Evolutionary conservation across 176 grass and related monocot species (phyloP).

Genomic region (Zoysia pacifica): DNA sequence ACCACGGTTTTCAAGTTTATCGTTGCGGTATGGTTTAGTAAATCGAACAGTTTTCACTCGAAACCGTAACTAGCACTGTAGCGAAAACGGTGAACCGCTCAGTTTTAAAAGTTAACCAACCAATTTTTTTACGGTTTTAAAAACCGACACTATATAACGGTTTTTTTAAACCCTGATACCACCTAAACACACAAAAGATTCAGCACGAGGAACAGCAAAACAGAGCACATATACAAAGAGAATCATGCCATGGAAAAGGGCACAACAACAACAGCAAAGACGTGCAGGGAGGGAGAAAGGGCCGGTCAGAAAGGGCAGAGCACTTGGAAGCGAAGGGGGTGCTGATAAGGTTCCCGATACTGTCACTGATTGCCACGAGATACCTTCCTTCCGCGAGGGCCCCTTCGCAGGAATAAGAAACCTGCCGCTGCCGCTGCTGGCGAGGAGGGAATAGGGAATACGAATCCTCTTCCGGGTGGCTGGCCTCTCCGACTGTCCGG

Average conservation of each 20-base stretch:
- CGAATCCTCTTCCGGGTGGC: slow-evolving; percentile 10
- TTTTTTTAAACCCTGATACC: no score
- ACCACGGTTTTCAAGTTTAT: no score
- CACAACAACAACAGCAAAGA: neutral
- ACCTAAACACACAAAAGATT: slow-evolving; percentile 30
- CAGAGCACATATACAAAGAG: slow-evolving; percentile 28
- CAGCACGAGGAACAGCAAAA: slow-evolving; percentile 44
- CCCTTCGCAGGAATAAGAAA: slow-evolving; percentile 42
- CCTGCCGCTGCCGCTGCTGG: slow-evolving; percentile 5
- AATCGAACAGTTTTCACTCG: no score
- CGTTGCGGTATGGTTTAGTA: no score
- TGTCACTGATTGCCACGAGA: slow-evolving; percentile 36
- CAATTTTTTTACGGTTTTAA: no score
- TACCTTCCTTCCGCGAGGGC: slow-evolving; percentile 42
- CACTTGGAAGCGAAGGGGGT: slow-evolving; percentile 22
- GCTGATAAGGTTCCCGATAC: slow-evolving; percentile 45
- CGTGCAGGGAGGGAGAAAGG: slow-evolving; percentile 25
- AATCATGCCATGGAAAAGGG: slow-evolving; percentile 3
- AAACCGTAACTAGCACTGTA: no score
- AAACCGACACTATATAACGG: no score
- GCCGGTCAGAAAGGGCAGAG: slow-evolving; percentile 39
- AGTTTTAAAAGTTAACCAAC: no score
- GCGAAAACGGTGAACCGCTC: no score
- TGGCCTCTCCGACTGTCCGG: neutral
- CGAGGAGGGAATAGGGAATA: slow-evolving; percentile 36